phyloP scores from a whole-genome alignment of 495 filamentous ascomycete species.

The Annulohypoxylon maeteangense region DNA sequence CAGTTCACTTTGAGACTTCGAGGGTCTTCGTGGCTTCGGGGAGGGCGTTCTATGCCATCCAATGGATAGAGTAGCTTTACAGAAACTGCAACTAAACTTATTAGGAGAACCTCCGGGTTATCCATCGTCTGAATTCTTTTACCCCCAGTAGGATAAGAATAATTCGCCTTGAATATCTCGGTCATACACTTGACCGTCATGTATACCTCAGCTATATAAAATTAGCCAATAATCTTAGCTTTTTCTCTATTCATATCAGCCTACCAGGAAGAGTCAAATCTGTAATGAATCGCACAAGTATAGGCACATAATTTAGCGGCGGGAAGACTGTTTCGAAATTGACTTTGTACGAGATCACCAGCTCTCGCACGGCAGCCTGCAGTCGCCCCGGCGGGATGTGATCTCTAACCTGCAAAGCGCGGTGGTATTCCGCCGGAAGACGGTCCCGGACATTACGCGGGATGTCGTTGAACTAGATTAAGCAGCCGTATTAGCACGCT shows the following conservation, averaged over 20 bases:
- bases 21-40: conserved; percentile 67
- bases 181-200: conserved; percentile 68
- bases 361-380: conserved; percentile 68
- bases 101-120: conserved; percentile 78
- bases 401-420: conserved; percentile 65
- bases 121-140: conserved; percentile 49
- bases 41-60: conserved; percentile 68
- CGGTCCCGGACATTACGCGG: conserved; percentile 73
- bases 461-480: conserved; percentile 56
- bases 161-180: conserved; percentile 64
- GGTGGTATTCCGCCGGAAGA: conserved; percentile 68
- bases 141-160: conserved; percentile 61
- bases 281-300: conserved; percentile 76
- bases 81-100: conserved; percentile 77
- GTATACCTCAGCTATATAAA: conserved; percentile 74
- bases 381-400: conserved; percentile 64
- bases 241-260: conserved; percentile 28
- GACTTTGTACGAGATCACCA: conserved; percentile 69
- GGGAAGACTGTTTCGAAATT: conserved; percentile 79
- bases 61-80: conserved; percentile 84
- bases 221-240: conserved; percentile 19
- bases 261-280: conserved; percentile 82
- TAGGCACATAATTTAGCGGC: conserved; percentile 70
- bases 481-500: conserved; percentile 27
- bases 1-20: conserved; percentile 74